Conservation (phyloP, 495 filamentous ascomycete species). For the Penicillium psychrofluorescens region DNA sequence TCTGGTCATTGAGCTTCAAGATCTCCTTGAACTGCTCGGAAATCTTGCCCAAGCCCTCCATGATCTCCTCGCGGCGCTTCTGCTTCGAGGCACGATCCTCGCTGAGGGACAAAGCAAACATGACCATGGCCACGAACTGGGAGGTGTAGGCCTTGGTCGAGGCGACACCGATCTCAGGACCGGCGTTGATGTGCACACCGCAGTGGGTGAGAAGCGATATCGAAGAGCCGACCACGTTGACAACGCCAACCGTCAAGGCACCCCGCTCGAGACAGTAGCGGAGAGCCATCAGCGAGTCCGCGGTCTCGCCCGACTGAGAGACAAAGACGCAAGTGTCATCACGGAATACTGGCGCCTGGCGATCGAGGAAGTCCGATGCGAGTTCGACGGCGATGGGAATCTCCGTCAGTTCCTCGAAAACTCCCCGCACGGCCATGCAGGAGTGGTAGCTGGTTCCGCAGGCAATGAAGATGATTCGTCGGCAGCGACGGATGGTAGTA, state of each 20-base stretch:
- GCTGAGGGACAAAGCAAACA: slow-evolving; percentile 93
- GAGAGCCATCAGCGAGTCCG: slow-evolving; percentile 95
- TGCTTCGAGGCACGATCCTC: slow-evolving; percentile 95
- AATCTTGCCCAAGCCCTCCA: slow-evolving; percentile 81
- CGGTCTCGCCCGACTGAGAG: slow-evolving; percentile 96
- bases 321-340: slow-evolving; percentile 99
- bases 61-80: slow-evolving; percentile 89
- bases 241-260: slow-evolving; percentile 92
- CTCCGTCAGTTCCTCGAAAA: slow-evolving; percentile 96
- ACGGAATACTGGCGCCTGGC: slow-evolving; percentile 97
- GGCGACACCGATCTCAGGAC: slow-evolving; percentile 96
- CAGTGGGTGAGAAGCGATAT: slow-evolving; percentile 98
- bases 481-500: slow-evolving; percentile 88
- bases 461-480: slow-evolving; percentile 95
- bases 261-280: slow-evolving; percentile 96
- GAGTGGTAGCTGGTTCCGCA: slow-evolving; percentile 98
- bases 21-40: slow-evolving; percentile 89
- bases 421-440: slow-evolving; percentile 97
- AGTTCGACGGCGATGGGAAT: slow-evolving; percentile 96
- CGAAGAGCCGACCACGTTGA: slow-evolving; percentile 95
- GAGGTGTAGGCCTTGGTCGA: slow-evolving; percentile 99
- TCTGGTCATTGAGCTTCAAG: slow-evolving; percentile 79
- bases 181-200: slow-evolving; percentile 98
- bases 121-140: slow-evolving; percentile 98
- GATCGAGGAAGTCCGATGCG: slow-evolving; percentile 95